These are phyloP conservation scores for Diaporthe vexans DNA, from an alignment of 2,329 filamentous ascomycete species.

Conservation along the genomic window DNA sequence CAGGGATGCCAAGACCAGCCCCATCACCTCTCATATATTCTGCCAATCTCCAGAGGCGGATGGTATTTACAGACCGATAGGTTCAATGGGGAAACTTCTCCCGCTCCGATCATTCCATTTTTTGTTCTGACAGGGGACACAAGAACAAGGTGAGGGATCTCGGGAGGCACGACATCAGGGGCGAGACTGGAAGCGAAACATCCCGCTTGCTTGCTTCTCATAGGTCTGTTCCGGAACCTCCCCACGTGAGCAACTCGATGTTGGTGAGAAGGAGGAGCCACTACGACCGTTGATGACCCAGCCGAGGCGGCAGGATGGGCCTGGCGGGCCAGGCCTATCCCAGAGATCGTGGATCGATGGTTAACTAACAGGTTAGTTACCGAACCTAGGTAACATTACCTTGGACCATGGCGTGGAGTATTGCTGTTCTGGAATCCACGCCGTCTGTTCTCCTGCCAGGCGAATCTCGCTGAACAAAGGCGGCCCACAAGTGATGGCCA, in stretches of 20 bases:
- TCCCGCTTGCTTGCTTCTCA: background rate
- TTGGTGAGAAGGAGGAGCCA: background rate
- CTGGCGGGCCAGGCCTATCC: background rate
- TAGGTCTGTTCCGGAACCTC: background rate
- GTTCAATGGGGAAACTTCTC: constrained; percentile 1
- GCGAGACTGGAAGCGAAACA: background rate
- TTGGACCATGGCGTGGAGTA: constrained; percentile 5
- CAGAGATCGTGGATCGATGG: constrained; percentile 21
- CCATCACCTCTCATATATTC: background rate
- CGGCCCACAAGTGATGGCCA: constrained; percentile 1
- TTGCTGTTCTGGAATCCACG: background rate
- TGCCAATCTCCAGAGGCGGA: constrained; percentile 8
- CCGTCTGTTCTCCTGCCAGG: background rate
- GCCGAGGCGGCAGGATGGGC: background rate
- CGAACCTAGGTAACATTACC: constrained; percentile 4
- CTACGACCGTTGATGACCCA: background rate
- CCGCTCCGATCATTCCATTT: constrained; percentile 1
- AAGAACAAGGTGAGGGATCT: background rate
- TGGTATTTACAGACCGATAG: background rate
- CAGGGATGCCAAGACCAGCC: constrained; percentile 4
- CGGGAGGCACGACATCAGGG: constrained; percentile 16
- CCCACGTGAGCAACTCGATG: background rate
- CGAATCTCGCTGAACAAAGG: background rate
- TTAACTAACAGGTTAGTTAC: background rate
- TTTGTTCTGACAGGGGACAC: constrained; percentile 8